Percentiles rank a stretch among this genome's conserved stretches.
phyloP scores from a whole-genome alignment of 116 monocot genomes.

The Trichopus zeylanicus region DNA sequence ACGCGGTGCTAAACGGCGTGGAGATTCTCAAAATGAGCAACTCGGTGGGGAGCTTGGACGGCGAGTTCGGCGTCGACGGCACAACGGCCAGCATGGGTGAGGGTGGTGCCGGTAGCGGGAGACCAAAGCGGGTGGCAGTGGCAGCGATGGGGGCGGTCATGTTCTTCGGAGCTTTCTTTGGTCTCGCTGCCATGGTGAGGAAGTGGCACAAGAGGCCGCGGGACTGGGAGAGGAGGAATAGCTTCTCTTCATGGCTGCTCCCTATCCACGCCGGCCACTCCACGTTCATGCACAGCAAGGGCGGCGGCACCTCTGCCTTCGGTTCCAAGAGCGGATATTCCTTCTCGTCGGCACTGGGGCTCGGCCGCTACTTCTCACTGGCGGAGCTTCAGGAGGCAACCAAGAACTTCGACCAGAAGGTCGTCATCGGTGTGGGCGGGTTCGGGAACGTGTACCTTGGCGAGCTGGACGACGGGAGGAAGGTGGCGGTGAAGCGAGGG shows the following conservation, averaged over 20 bases:
- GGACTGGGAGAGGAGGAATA: constrained; percentile 76
- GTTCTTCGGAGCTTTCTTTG: constrained; percentile 76
- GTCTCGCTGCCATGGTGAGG: constrained; percentile 60
- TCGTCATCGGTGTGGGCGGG: constrained; percentile 74
- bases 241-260: constrained; percentile 97
- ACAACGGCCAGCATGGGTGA: constrained; percentile 13
- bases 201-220: constrained; percentile 80
- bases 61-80: constrained; percentile 73
- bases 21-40: constrained; percentile 88
- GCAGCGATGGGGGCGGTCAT: constrained; percentile 57
- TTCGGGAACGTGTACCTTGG: constrained; percentile 90
- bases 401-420: constrained; percentile 51
- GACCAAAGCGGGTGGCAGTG: constrained; percentile 14
- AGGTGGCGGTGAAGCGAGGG: constrained; percentile 85
- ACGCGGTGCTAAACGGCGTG: constrained; percentile 64
- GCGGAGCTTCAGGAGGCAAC: constrained; percentile 70
- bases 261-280: constrained; percentile 65
- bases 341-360: constrained; percentile 53
- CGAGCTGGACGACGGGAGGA: constrained; percentile 75
- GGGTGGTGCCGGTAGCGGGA: background rate
- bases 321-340: constrained; percentile 55
- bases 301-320: constrained; percentile 18
- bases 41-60: constrained; percentile 72
- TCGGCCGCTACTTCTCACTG: constrained; percentile 62
- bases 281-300: constrained; percentile 55